Percentiles rank a stretch among this genome's conserved stretches.
Evolutionary conservation across 129 eudicot species (phyloP).

Genomic region (Apium graveolens): DNA sequence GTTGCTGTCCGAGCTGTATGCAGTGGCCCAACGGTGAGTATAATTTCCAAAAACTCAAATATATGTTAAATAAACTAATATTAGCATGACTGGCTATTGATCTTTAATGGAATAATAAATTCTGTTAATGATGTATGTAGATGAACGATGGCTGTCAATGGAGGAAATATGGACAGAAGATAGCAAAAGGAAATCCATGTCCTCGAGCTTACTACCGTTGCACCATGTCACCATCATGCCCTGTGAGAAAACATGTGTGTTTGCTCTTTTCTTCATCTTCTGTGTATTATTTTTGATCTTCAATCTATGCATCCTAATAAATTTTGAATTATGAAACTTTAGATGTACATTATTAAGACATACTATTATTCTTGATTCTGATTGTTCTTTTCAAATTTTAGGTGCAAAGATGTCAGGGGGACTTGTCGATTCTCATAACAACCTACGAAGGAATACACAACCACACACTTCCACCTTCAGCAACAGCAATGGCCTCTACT

Average conservation of each 20-base stretch:
- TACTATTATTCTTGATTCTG: neutral
- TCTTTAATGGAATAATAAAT: neutral
- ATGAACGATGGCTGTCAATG: slow-evolving; percentile 93
- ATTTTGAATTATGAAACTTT: too few species aligned
- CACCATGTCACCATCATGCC: slow-evolving; percentile 61
- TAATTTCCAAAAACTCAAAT: neutral
- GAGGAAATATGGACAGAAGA: slow-evolving; percentile 88
- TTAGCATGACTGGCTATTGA: neutral
- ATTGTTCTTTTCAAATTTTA: slow-evolving; percentile 16
- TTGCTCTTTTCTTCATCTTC: neutral
- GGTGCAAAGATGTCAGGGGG: slow-evolving; percentile 75
- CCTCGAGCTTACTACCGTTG: slow-evolving; percentile 89
- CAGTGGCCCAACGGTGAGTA: slow-evolving; percentile 60
- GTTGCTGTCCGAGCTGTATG: slow-evolving; percentile 68
- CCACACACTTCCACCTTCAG: slow-evolving; percentile 71
- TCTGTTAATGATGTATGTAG: slow-evolving; percentile 17
- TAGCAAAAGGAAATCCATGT: slow-evolving; percentile 85
- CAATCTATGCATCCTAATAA: neutral
- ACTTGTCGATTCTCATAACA: slow-evolving; percentile 51
- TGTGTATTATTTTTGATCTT: neutral
- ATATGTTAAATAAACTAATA: neutral
- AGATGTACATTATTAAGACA: neutral
- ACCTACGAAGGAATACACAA: slow-evolving; percentile 78
- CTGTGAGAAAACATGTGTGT: slow-evolving; percentile 76
- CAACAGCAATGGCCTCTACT: slow-evolving; percentile 82